Conservation (phyloP, 495 filamentous ascomycete species). For the Penicillium canariense region DNA sequence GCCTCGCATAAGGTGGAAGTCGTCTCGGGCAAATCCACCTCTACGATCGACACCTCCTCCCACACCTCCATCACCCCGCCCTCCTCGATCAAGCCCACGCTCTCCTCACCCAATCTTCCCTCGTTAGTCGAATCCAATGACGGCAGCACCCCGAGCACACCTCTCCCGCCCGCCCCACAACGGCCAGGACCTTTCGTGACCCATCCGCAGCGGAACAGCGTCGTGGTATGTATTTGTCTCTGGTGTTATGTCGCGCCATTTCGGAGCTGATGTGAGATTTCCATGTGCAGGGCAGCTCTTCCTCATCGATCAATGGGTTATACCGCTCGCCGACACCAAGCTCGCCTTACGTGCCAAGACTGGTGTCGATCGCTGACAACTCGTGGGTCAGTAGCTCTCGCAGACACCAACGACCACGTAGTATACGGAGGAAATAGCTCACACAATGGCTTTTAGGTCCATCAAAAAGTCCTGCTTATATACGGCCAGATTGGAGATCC, state of each 20-base stretch:
- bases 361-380: conserved; percentile 73
- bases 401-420: not conserved
- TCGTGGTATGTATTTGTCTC: conserved; percentile 34
- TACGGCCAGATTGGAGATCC: conserved; percentile 77
- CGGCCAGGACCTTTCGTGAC: conserved; percentile 41
- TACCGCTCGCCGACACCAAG: conserved; percentile 52
- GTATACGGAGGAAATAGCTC: not conserved
- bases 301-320: conserved; percentile 52
- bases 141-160: conserved; percentile 32
- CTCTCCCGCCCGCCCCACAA: conserved; percentile 37
- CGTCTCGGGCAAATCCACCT: conserved; percentile 58
- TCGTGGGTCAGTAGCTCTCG: conserved; percentile 64
- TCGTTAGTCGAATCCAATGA: conserved; percentile 47
- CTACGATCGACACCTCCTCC: conserved; percentile 59
- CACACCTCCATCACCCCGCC: conserved; percentile 57
- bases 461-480: conserved; percentile 83
- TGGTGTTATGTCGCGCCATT: no score
- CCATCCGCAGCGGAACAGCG: conserved; percentile 50
- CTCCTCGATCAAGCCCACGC: conserved; percentile 56
- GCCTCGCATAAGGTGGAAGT: conserved; percentile 50
- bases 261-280: not conserved
- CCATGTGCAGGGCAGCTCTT: conserved; percentile 33
- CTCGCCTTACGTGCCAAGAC: conserved; percentile 74
- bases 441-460: conserved; percentile 54
- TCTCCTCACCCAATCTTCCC: conserved; percentile 52